Evolutionary conservation across 768 basidiomycete genomes (phyloP).

Genomic region (Xerocomus potaroensis): DNA sequence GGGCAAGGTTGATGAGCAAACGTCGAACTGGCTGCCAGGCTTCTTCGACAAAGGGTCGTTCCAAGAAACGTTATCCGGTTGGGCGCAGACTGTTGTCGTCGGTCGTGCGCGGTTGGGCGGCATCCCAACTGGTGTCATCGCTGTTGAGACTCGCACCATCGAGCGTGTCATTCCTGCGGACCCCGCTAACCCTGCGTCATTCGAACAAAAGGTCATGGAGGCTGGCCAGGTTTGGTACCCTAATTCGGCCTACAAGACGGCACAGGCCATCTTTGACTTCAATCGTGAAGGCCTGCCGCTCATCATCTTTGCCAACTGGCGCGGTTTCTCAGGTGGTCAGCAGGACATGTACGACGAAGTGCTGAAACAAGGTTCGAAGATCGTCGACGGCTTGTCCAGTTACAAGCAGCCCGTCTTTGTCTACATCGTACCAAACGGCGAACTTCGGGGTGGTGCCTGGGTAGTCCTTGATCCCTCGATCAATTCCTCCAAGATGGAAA

Average conservation of each 20-base stretch:
- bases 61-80: slow-evolving; percentile 98
- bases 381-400: slow-evolving; percentile 94
- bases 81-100: slow-evolving; percentile 98
- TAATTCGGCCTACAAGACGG: slow-evolving; percentile 98
- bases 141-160: slow-evolving; percentile 95
- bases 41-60: slow-evolving; percentile 98
- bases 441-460: slow-evolving; percentile 98
- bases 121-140: slow-evolving; percentile 96
- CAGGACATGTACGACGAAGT: slow-evolving; percentile 99
- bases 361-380: slow-evolving; percentile 95
- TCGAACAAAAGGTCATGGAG: slow-evolving; percentile 98
- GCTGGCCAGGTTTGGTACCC: slow-evolving; percentile 99
- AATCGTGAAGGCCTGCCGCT: slow-evolving; percentile 94
- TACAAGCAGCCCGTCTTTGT: slow-evolving; percentile 99
- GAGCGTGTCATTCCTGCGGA: slow-evolving; percentile 97
- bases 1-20: slow-evolving; percentile 83
- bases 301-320: slow-evolving; percentile 99
- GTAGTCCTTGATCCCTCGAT: slow-evolving; percentile 98
- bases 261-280: slow-evolving; percentile 98
- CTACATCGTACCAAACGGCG: slow-evolving; percentile 97
- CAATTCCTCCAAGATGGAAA: slow-evolving; percentile 96
- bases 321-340: slow-evolving; percentile 99
- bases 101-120: slow-evolving; percentile 95
- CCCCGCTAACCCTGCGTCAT: slow-evolving; percentile 93
- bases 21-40: slow-evolving; percentile 74